A percentile compares a stretch with the other conserved stretches of the same genome.
These are phyloP conservation scores for Vigna reflexopilosa DNA, from an alignment of 306 rosid species.

Conservation along the genomic window DNA sequence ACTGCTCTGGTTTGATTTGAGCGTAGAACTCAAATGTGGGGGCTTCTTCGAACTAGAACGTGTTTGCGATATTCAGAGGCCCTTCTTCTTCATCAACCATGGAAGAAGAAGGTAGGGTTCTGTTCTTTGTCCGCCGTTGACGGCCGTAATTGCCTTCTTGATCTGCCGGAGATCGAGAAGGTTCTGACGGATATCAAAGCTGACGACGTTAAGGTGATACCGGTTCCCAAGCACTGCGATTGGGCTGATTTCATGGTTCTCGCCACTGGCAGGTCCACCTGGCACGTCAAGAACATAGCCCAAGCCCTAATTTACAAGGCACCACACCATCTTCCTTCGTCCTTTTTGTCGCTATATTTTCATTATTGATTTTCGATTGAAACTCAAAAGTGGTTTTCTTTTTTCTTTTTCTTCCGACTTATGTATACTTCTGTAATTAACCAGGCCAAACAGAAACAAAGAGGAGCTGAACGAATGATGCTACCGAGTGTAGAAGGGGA, in stretches of 20 bases:
- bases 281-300: slow-evolving; percentile 97
- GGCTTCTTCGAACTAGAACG: slow-evolving; percentile 47
- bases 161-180: slow-evolving; percentile 79
- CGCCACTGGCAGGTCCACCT: slow-evolving; percentile 87
- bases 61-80: slow-evolving; percentile 2
- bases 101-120: slow-evolving; percentile 54
- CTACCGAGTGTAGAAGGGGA: slow-evolving; percentile 93
- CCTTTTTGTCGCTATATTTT: background rate
- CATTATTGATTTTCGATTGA: background rate
- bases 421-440: background rate
- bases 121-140: slow-evolving; percentile 37
- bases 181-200: slow-evolving; percentile 86
- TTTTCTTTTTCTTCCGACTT: background rate
- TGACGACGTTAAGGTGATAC: slow-evolving; percentile 77
- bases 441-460: slow-evolving; percentile 93
- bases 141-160: slow-evolving; percentile 48
- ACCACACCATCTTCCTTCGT: slow-evolving; percentile 38
- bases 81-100: slow-evolving; percentile 43
- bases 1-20: background rate
- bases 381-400: background rate
- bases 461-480: slow-evolving; percentile 63
- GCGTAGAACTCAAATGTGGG: slow-evolving; percentile 47
- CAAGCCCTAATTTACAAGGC: slow-evolving; percentile 94
- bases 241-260: slow-evolving; percentile 94
- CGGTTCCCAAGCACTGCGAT: slow-evolving; percentile 58